Conservation (phyloP, 495 filamentous ascomycete species). For the Xylaria scruposa region DNA sequence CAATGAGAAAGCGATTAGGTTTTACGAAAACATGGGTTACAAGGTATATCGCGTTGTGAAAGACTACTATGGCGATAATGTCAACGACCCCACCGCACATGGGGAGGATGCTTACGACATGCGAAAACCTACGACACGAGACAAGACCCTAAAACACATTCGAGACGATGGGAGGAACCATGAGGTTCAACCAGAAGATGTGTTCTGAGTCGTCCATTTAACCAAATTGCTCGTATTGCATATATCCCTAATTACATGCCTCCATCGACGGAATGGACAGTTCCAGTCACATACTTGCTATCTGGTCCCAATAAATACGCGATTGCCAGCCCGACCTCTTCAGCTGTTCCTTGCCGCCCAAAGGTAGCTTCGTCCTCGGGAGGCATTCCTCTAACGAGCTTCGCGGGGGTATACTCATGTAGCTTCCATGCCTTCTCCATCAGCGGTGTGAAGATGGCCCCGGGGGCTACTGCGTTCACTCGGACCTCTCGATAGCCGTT, state of each 20-base stretch:
- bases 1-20: conserved; percentile 82
- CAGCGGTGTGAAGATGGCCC: conserved; percentile 64
- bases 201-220: conserved; percentile 63
- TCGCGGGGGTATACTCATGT: conserved; percentile 24
- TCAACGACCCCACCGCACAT: conserved; percentile 68
- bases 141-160: conserved; percentile 77
- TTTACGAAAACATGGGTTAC: conserved; percentile 91
- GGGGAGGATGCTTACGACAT: conserved; percentile 94
- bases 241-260: conserved; percentile 33
- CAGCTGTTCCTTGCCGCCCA: conserved; percentile 44
- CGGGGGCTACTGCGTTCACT: conserved; percentile 66
- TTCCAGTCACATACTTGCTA: conserved; percentile 59
- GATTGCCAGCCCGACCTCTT: conserved; percentile 53
- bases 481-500: conserved; percentile 59
- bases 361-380: conserved; percentile 48
- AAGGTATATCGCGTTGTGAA: conserved; percentile 86
- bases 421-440: conserved; percentile 47
- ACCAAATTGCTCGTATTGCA: conserved; percentile 1
- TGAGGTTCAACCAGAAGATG: conserved; percentile 80
- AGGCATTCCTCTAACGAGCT: conserved; percentile 39
- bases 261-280: conserved; percentile 45
- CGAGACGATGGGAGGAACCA: conserved; percentile 83
- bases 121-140: conserved; percentile 88
- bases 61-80: conserved; percentile 79
- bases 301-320: conserved; percentile 64